A percentile compares a stretch with the other conserved stretches of the same genome.
phyloP scores from a whole-genome alignment of 2,329 filamentous ascomycete species.

The Mycosphaerella arachidis region DNA sequence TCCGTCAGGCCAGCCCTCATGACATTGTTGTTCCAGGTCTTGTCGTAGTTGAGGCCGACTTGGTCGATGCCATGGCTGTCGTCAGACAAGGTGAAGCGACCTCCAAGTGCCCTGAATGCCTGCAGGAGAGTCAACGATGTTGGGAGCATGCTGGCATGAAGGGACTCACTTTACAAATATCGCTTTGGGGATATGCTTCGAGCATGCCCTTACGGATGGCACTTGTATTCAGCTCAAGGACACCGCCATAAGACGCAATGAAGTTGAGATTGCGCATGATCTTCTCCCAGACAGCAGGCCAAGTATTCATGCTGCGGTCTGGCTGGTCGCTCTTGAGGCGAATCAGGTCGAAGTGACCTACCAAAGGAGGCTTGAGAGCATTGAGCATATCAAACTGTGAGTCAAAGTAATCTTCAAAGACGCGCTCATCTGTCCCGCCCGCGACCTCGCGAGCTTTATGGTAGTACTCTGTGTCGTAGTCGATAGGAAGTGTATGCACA shows the following conservation, averaged over 20 bases:
- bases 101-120: conserved; percentile 68
- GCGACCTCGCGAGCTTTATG: conserved; percentile 53
- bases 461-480: conserved; percentile 71
- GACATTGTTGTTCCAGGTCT: conserved; percentile 43
- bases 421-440: conserved; percentile 62
- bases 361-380: conserved; percentile 66
- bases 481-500: conserved; percentile 79
- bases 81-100: conserved; percentile 85
- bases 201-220: conserved; percentile 82
- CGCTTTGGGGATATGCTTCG: conserved; percentile 80
- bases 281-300: conserved; percentile 63
- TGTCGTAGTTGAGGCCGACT: conserved; percentile 74
- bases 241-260: conserved; percentile 68
- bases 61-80: conserved; percentile 89
- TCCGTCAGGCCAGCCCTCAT: conserved; percentile 61
- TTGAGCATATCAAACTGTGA: conserved; percentile 76
- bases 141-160: neutral
- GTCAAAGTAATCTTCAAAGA: conserved; percentile 85
- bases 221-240: conserved; percentile 85
- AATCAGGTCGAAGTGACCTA: conserved; percentile 93
- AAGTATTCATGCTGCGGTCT: conserved; percentile 45
- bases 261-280: conserved; percentile 70
- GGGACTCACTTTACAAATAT: conserved; percentile 65
- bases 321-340: conserved; percentile 71
- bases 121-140: conserved; percentile 33